phyloP scores from a whole-genome alignment of 371 early-diverging fungal species.

The Fennellomyces sp. region DNA sequence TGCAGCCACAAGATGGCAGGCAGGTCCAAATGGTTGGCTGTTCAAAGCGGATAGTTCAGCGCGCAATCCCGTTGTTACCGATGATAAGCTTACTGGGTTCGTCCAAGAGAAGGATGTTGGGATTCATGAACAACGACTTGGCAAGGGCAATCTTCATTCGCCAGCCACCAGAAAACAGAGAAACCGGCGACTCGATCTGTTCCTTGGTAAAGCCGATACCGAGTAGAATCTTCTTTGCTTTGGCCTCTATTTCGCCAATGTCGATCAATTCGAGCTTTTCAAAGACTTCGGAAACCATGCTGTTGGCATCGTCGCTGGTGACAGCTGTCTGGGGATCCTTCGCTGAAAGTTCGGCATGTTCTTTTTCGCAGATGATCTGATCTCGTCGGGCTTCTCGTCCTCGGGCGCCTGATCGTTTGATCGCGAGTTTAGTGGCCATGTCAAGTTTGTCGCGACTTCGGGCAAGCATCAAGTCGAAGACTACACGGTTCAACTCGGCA shows the following conservation, averaged over 20 bases:
- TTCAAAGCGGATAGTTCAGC: too few relatives aligned
- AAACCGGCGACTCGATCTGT: constrained; percentile 40
- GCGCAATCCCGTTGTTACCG: too few relatives aligned
- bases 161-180: constrained; percentile 89
- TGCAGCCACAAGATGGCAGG: constrained; percentile 83
- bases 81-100: constrained; percentile 80
- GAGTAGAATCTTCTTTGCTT: constrained; percentile 62
- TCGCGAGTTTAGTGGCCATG: constrained; percentile 67
- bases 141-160: constrained; percentile 85
- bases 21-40: constrained; percentile 79
- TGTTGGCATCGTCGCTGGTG: constrained; percentile 57
- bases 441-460: constrained; percentile 45
- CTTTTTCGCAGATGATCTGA: constrained; percentile 56
- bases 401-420: constrained; percentile 77
- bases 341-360: constrained; percentile 36
- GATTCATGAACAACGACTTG: constrained; percentile 74
- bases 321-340: constrained; percentile 43
- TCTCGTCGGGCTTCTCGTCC: constrained; percentile 75
- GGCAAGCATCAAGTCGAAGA: constrained; percentile 32
- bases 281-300: constrained; percentile 59
- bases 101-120: constrained; percentile 86
- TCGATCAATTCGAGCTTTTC: constrained; percentile 46
- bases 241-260: constrained; percentile 51
- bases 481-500: constrained; percentile 25
- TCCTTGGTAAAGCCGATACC: constrained; percentile 66